Percentiles rank a stretch among this genome's conserved stretches.
Evolutionary conservation across 2,329 filamentous ascomycete species (phyloP).

Genomic region (Arthrobotrys sphaeroides): DNA sequence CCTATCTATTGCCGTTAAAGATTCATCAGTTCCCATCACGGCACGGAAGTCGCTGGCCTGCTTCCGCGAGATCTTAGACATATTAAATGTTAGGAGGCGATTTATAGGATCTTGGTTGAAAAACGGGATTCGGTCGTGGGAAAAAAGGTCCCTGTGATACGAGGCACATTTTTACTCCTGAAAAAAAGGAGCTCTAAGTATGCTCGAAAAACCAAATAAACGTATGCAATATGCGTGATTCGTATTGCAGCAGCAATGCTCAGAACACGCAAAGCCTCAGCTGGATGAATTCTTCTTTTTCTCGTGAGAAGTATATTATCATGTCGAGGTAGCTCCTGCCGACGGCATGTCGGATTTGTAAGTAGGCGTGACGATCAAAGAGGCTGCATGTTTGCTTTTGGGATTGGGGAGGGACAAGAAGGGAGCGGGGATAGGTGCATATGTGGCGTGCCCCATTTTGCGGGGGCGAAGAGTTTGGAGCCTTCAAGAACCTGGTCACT

Average conservation of each 20-base stretch:
- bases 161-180: slow-evolving; percentile 10
- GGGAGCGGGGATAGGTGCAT: slow-evolving; percentile 29
- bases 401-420: slow-evolving; percentile 22
- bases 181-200: slow-evolving; percentile 9
- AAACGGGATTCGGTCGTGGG: neutral
- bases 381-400: slow-evolving; percentile 37
- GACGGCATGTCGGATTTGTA: slow-evolving; percentile 37
- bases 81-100: neutral
- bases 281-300: slow-evolving; percentile 10
- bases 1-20: slow-evolving; percentile 11
- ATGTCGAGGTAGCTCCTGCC: slow-evolving; percentile 20
- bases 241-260: slow-evolving; percentile 1
- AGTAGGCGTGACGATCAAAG: neutral
- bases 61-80: slow-evolving; percentile 29
- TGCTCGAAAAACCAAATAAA: neutral
- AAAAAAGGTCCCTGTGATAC: slow-evolving; percentile 5
- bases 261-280: neutral
- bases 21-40: slow-evolving; percentile 18
- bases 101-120: neutral
- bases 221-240: slow-evolving; percentile 2
- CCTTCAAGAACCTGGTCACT: neutral
- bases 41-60: slow-evolving; percentile 29
- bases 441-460: slow-evolving; percentile 29
- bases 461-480: slow-evolving; percentile 30
- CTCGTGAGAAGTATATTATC: neutral